These are phyloP conservation scores for Spergularia bocconei DNA, from an alignment of 148 eudicot genomes.

Conservation along the genomic window DNA sequence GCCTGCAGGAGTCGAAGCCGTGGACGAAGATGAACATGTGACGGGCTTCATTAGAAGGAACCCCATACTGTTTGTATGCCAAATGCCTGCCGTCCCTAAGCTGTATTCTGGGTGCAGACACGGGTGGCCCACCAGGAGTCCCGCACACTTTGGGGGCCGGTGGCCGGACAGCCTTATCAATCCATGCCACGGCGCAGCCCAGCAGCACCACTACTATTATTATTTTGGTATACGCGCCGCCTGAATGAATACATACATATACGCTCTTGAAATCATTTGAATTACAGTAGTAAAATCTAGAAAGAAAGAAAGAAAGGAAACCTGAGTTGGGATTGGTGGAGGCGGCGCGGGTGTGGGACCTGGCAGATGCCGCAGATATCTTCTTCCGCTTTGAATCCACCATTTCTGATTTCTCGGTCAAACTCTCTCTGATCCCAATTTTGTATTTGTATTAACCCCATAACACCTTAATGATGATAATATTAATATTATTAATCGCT, in stretches of 20 bases:
- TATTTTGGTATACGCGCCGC: slow-evolving; percentile 47
- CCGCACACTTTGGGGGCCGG: slow-evolving; percentile 73
- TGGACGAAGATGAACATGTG: slow-evolving; percentile 63
- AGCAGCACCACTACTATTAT: slow-evolving; percentile 43
- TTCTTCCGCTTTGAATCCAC: background rate
- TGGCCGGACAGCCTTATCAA: slow-evolving; percentile 56
- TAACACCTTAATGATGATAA: no score
- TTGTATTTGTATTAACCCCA: no score
- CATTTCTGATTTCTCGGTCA: background rate
- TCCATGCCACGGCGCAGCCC: slow-evolving; percentile 61
- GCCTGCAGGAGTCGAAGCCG: slow-evolving; percentile 63
- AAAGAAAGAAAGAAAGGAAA: background rate
- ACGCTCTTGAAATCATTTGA: no score
- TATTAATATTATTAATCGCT: no score
- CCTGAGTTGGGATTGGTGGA: background rate
- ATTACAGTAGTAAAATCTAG: no score
- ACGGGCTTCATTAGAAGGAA: slow-evolving; percentile 60
- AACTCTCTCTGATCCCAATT: background rate
- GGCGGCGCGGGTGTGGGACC: slow-evolving; percentile 16
- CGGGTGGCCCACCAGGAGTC: slow-evolving; percentile 64
- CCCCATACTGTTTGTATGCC: slow-evolving; percentile 75
- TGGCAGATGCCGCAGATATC: slow-evolving; percentile 17
- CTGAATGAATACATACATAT: background rate
- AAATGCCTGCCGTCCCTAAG: slow-evolving; percentile 81
- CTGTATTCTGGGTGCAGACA: slow-evolving; percentile 71